These are phyloP conservation scores for Rhodotorula graminis DNA, from an alignment of 768 basidiomycete species.

Conservation along the genomic window DNA sequence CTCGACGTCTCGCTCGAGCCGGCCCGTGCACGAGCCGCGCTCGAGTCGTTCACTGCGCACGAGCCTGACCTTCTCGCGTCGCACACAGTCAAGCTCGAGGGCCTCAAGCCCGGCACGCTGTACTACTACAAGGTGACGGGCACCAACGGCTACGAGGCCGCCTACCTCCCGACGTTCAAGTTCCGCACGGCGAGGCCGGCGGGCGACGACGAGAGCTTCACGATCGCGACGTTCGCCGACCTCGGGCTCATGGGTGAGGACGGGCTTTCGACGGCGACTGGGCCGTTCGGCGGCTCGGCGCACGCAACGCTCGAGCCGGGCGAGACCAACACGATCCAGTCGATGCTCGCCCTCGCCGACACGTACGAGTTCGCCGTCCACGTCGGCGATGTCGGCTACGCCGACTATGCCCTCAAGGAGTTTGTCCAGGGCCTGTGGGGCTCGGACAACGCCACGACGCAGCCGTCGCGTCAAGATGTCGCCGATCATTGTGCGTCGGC, in stretches of 20 bases:
- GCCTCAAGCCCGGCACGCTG: conserved; percentile 17
- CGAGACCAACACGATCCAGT: conserved; percentile 39
- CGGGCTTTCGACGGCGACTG: conserved; percentile 26
- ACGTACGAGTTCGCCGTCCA: conserved; percentile 17
- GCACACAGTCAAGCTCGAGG: conserved; percentile 7
- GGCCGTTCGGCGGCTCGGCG: conserved; percentile 16
- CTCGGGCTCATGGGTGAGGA: conserved; percentile 29
- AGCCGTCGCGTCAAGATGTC: conserved; percentile 1
- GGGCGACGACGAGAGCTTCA: conserved; percentile 21
- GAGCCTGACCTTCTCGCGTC: too few species aligned
- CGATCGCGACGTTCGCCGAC: not conserved
- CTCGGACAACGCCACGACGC: not conserved
- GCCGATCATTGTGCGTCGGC: conserved; percentile 8
- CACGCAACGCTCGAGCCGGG: conserved; percentile 3
- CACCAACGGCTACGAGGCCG: conserved; percentile 10
- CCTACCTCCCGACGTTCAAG: conserved; percentile 25
- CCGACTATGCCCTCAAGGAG: conserved; percentile 16
- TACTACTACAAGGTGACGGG: conserved; percentile 32
- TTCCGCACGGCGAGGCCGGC: conserved; percentile 25
- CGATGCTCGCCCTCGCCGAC: conserved; percentile 15
- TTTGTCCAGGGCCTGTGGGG: conserved; percentile 15
- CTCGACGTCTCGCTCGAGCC: too few species aligned
- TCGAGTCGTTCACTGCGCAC: too few species aligned
- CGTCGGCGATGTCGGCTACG: conserved; percentile 21
- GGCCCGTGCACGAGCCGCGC: too few species aligned